Base-by-base conservation (phyloP, 768 basidiomycete genomes). In the Tephrocybe sp. region DNA sequence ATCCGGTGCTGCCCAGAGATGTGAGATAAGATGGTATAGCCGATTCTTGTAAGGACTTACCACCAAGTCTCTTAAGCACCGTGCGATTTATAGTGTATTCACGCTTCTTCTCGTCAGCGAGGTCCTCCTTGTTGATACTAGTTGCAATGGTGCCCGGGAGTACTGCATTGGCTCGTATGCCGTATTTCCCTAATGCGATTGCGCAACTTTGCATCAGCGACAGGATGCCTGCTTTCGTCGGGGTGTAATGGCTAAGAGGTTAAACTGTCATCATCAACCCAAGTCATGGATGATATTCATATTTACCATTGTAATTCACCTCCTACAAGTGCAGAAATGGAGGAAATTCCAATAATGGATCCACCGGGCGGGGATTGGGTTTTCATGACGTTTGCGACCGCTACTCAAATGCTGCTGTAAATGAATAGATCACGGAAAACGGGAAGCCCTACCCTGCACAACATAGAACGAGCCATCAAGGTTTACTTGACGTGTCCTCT, bases 141-240 rank as follows among this genome's bases (percentile, higher is more conserved):
- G 89, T 91, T 36, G 77, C 84, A 56, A 90, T 85, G 2, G 88
- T 89, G 8, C 88, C 87, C 12, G 88, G 87, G n/a, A 88, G 74
- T 45, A 86, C 67, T 3, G 84, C 81, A 60, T 86, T 85, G 34
- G 82, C 86, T 32, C 88, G 78, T 56, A 90, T 90, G 43, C 80
- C 80, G 65, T 87, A 81, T 55, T 86, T 84, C n/a, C 86, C 86
- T 21, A 90, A 71, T 3, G 88, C 87, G 37, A 88, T 81, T 3
- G 88, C 86, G 58, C 84, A 86, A 54, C 83, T 85, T 66, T 90
- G 86, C 88, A 90, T 91, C 56, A 91, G 67, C 24, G 83, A 85
- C 38, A 86, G 77, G 45, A 90, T 81, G 1, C 85, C 87, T 2
- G 89, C 89, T 62, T 91, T 89, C 4, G 89, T 90, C 4, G 88